Evolutionary conservation across 768 basidiomycete species (phyloP).

Genomic region (Mycena maculata): DNA sequence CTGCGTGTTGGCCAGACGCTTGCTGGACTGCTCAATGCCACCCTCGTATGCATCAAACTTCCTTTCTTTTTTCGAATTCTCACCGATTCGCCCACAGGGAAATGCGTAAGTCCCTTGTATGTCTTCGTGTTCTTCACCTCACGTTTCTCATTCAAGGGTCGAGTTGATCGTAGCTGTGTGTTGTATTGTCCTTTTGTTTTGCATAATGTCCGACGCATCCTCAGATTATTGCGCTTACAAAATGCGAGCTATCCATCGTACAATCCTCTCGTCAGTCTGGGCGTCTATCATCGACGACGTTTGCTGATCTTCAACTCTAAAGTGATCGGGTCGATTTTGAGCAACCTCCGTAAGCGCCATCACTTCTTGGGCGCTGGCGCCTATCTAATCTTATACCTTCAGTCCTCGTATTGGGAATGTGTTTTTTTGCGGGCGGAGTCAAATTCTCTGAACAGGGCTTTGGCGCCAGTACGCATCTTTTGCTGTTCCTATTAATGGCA

Average conservation of each 20-base stretch:
- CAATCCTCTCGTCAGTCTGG: slow-evolving; percentile 70
- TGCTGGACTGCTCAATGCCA: slow-evolving; percentile 88
- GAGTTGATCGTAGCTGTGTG: slow-evolving; percentile 84
- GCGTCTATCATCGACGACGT: slow-evolving; percentile 26
- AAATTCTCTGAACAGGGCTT: slow-evolving; percentile 86
- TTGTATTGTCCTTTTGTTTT: slow-evolving; percentile 20
- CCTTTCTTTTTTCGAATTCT: slow-evolving; percentile 10
- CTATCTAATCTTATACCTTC: slow-evolving; percentile 21
- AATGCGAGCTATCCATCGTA: slow-evolving; percentile 77
- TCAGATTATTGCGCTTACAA: slow-evolving; percentile 61
- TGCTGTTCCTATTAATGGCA: slow-evolving; percentile 39
- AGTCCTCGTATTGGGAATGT: slow-evolving; percentile 91
- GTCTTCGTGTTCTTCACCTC: slow-evolving; percentile 39
- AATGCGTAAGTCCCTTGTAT: slow-evolving; percentile 56
- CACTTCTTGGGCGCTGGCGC: slow-evolving; percentile 21
- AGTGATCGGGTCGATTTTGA: slow-evolving; percentile 91
- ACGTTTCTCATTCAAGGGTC: slow-evolving; percentile 53
- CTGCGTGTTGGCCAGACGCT: slow-evolving; percentile 85
- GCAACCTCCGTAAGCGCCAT: slow-evolving; percentile 75
- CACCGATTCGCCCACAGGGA: slow-evolving; percentile 49
- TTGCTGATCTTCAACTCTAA: slow-evolving; percentile 32
- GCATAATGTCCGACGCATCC: neutral
- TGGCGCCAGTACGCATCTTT: slow-evolving; percentile 68
- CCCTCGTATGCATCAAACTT: slow-evolving; percentile 62
- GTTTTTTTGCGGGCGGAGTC: slow-evolving; percentile 87